Percentiles rank a stretch among this genome's conserved stretches.
Conservation (phyloP, 805 yeast genomes). For the Clavispora vitiphila region DNA sequence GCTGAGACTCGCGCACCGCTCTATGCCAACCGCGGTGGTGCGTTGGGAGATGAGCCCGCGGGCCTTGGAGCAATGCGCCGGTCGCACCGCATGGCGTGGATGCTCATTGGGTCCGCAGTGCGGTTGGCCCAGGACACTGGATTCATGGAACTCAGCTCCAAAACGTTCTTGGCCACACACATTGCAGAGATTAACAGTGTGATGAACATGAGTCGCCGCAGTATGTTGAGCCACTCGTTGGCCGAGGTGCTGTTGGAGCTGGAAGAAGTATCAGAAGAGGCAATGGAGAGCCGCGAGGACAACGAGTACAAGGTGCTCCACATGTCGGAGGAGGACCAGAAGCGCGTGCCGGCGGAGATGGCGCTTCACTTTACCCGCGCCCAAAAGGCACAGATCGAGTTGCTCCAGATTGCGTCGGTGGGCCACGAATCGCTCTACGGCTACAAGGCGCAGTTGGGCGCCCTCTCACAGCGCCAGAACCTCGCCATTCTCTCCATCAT, state of each 20-base stretch:
- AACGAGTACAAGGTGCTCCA: slow-evolving; percentile 24
- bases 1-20: slow-evolving; percentile 5
- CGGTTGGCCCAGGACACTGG: slow-evolving; percentile 85
- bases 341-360: slow-evolving; percentile 21
- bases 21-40: slow-evolving; percentile 3
- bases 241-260: slow-evolving; percentile 58
- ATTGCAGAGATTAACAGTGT: slow-evolving; percentile 79
- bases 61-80: slow-evolving; percentile 83
- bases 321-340: slow-evolving; percentile 31
- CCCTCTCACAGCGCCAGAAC: slow-evolving; percentile 56
- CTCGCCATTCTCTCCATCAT: slow-evolving; percentile 67
- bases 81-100: slow-evolving; percentile 89
- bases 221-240: slow-evolving; percentile 70
- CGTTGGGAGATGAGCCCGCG: slow-evolving; percentile 39
- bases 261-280: slow-evolving; percentile 36
- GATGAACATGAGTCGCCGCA: slow-evolving; percentile 71
- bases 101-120: slow-evolving; percentile 84
- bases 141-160: slow-evolving; percentile 65
- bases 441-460: slow-evolving; percentile 49
- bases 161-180: slow-evolving; percentile 79
- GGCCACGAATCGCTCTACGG: slow-evolving; percentile 83
- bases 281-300: slow-evolving; percentile 22
- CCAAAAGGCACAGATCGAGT: slow-evolving; percentile 76
- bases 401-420: slow-evolving; percentile 70
- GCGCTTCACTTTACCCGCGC: slow-evolving; percentile 48